Evolutionary conservation across 805 yeast species (phyloP), one percentile per base, ranked within the genome.

Genomic region (Ogataea glucozyma): DNA sequence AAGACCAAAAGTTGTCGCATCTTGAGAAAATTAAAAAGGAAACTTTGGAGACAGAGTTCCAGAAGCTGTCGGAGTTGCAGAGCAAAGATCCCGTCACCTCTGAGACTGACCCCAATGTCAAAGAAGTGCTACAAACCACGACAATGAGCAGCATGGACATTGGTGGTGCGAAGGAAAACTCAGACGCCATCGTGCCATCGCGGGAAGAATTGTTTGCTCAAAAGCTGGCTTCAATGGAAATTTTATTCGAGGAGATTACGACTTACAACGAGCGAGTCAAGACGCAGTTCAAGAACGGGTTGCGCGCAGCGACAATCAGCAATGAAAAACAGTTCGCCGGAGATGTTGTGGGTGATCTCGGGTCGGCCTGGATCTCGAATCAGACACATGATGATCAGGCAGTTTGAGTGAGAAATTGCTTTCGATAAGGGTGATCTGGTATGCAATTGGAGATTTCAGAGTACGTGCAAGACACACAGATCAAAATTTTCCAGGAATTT

Each of bases 41-140:
- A 4, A 45, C 41, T 9, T 43, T 49, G 33, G 52, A 55, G 9
- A 38, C 36, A 5, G 62, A 58, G 36, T 35, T 26, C 11, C 46
- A 47, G 36, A 44, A 33, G 19, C 32, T 44, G 24, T 20, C 38
- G 7, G 31, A 38, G 30, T 13, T 40, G 10, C 24, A 33, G 33
- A 21, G 26, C 11, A 19, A 13, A 5, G 10, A 24, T 10, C 17
- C 26, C 3, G 21, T 6, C 2, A 19, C 20, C 4, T 35, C 31
- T 7, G 47, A 46, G 14, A 41, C 41, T 10, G 59, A 60, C 44
- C 1, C 37, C 14, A 46, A 43, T 29, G 42, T 60, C 14, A 58
- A 57, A 0, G 64, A 62, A 38, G 53, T 61, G 4, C 34, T 58
- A 9, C 62, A 60, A 26, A 35, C 41, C 6, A 56, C 64, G 4